phyloP scores from a whole-genome alignment of 768 basidiomycete species.

The Baorangia bicolor region DNA sequence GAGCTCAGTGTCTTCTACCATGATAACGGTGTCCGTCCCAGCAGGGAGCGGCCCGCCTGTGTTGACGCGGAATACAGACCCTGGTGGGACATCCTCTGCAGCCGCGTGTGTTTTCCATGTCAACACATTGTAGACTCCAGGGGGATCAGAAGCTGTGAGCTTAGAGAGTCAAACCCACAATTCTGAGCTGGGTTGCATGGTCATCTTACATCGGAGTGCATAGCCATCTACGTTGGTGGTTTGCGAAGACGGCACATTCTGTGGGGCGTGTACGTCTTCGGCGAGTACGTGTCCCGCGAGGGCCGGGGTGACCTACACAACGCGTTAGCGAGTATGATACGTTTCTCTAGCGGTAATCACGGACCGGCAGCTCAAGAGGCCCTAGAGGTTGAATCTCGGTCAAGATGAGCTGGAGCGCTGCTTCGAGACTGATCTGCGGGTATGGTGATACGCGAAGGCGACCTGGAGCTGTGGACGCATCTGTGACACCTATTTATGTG shows the following conservation, averaged over 20 bases:
- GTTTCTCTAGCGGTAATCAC: conserved; percentile 8
- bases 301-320: conserved; percentile 51
- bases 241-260: conserved; percentile 57
- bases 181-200: background rate
- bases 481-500: background rate
- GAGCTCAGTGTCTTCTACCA: conserved; percentile 90
- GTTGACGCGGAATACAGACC: conserved; percentile 66
- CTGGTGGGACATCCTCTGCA: conserved; percentile 39
- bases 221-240: conserved; percentile 92
- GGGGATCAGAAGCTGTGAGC: conserved; percentile 54
- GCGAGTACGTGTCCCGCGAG: conserved; percentile 74
- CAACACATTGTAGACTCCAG: conserved; percentile 67
- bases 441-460: conserved; percentile 80
- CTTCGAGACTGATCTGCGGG: conserved; percentile 62
- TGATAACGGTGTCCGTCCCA: conserved; percentile 78
- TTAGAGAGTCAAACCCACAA: background rate
- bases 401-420: conserved; percentile 60
- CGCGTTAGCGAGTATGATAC: background rate
- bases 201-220: conserved; percentile 62
- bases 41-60: conserved; percentile 80
- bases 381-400: conserved; percentile 45
- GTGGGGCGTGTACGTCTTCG: conserved; percentile 66
- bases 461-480: conserved; percentile 48
- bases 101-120: conserved; percentile 46
- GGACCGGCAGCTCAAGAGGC: conserved; percentile 42